Base-by-base conservation (phyloP, 805 yeast species). In the Priceomyces medius region DNA sequence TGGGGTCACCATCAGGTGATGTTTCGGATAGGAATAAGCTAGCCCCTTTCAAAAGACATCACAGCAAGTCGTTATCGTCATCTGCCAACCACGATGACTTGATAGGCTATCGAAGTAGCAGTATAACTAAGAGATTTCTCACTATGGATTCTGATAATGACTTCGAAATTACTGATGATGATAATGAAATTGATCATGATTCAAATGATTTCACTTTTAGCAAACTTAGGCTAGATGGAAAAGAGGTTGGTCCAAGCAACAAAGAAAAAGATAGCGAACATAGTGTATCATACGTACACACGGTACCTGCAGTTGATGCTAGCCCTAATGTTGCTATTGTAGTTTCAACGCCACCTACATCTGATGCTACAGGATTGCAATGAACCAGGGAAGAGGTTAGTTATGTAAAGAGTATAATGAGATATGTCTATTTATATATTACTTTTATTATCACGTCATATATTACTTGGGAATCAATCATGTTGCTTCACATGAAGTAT, bases 141-240 rank as follows among this genome's bases (percentile, higher is more conserved):
- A 49, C 74, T 31, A 70, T 79, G 6, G 74, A 74, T 20, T 68
- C 71, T n/a, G 74, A 68, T 41, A 63, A 68, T 23, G 71, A 68
- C 37, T 67, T 63, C 38, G 65, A 55, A 29, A 47, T 58, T 12
- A 53, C 61, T 16, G 67, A 63, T 43, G 59, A 53, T 32, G 62
- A 45, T 21, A 36, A 39, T 13, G 45, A 43, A n/a, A 46, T 38
- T 23, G 53, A 47, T 35, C 20, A 41, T 9, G 50, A 44, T 24
- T 21, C 42, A 18, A 40, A 42, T 17, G 41, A 37, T 16, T 6
- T 35, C 23, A 43, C 41, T 21, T 27, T 45, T 28, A 35, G 37
- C 19, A 38, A 37, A 13, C 28, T 39, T 16, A 23, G 14, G 14
- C 12, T 39, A 21, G 34, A 27, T 18, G 27, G 17, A 4, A 13